Conservation (phyloP, 176 grass and related monocot species). For the Musa troglodytarum region DNA sequence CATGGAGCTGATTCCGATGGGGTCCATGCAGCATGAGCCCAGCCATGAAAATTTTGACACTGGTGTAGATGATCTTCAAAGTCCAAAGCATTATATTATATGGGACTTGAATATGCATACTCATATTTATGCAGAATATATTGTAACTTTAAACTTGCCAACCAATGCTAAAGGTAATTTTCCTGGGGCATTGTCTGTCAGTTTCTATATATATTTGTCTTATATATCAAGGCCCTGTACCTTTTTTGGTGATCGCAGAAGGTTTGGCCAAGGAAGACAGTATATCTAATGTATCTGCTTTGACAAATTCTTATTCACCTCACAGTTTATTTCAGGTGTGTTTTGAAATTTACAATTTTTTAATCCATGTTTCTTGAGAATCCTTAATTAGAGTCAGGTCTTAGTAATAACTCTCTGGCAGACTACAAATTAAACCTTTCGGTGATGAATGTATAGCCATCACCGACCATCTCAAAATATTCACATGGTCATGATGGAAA, state of each 20-base stretch:
- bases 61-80: constrained; percentile 82
- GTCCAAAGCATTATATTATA: constrained; percentile 76
- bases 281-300: constrained; percentile 51
- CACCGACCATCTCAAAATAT: too few relatives aligned
- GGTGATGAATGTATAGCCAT: not conserved
- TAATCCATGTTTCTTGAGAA: not conserved
- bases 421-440: too few relatives aligned
- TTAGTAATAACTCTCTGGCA: too few relatives aligned
- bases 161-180: constrained; percentile 59
- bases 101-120: constrained; percentile 87
- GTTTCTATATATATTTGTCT: too few relatives aligned
- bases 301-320: constrained; percentile 59
- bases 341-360: not conserved
- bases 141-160: constrained; percentile 71
- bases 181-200: not conserved
- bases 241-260: constrained; percentile 42
- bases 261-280: constrained; percentile 35
- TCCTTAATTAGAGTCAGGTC: too few relatives aligned
- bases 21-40: constrained; percentile 59
- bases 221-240: not conserved
- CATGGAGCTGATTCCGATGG: constrained; percentile 60
- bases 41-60: constrained; percentile 69
- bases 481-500: not conserved
- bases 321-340: constrained; percentile 44
- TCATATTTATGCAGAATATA: constrained; percentile 78